Percentiles rank a stretch among this genome's conserved stretches.
Evolutionary conservation across 225 moss, liverwort and hornwort genomes (phyloP).

Genomic region (Asterella californica): DNA sequence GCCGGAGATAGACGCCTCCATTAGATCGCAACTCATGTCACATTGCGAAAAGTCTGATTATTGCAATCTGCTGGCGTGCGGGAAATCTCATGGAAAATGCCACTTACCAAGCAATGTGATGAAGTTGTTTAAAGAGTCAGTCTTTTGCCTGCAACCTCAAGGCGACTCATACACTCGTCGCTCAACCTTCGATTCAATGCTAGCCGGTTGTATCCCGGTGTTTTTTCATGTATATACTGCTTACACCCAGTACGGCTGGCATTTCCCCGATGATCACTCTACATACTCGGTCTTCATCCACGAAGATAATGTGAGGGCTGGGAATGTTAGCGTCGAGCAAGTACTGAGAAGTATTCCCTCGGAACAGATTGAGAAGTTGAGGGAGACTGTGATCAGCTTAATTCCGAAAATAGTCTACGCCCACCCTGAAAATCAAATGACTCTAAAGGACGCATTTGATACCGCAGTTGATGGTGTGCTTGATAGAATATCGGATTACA

Average conservation of each 20-base stretch:
- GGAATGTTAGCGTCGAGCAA: slow-evolving; percentile 42
- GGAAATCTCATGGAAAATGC: slow-evolving; percentile 35
- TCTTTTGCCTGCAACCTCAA: slow-evolving; percentile 77
- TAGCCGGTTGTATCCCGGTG: slow-evolving; percentile 94
- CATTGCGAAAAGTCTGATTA: slow-evolving; percentile 51
- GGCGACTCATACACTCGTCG: slow-evolving; percentile 88
- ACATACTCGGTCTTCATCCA: slow-evolving; percentile 68
- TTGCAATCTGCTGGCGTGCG: slow-evolving; percentile 60
- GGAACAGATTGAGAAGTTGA: slow-evolving; percentile 52
- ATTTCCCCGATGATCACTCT: slow-evolving; percentile 52
- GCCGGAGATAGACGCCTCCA: slow-evolving; percentile 40
- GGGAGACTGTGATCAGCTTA: slow-evolving; percentile 52
- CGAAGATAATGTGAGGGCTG: slow-evolving; percentile 35
- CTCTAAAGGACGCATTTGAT: slow-evolving; percentile 65
- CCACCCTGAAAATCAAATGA: slow-evolving; percentile 38
- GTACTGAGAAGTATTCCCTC: slow-evolving; percentile 42
- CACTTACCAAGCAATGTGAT: slow-evolving; percentile 55
- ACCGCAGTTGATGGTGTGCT: slow-evolving; percentile 43
- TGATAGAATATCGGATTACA: slow-evolving; percentile 23
- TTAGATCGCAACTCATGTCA: slow-evolving; percentile 57
- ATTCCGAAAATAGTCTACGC: slow-evolving; percentile 69
- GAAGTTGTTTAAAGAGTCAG: slow-evolving; percentile 60
- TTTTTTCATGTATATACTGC: slow-evolving; percentile 67
- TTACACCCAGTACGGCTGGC: slow-evolving; percentile 77
- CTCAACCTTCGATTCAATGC: slow-evolving; percentile 77